Conservation (phyloP, 129 eudicot species). For the Centaurea solstitialis region DNA sequence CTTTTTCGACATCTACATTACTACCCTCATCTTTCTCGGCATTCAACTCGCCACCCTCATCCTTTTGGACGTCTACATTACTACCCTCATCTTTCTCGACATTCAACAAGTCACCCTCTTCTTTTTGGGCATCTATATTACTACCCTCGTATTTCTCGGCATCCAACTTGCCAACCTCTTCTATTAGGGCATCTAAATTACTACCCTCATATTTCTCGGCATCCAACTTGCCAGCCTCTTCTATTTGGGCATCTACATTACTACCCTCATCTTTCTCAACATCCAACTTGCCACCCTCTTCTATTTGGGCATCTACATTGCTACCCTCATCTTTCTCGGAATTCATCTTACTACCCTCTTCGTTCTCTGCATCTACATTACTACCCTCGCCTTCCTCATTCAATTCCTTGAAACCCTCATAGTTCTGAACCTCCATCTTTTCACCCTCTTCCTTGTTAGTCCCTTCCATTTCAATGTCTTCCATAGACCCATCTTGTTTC, state of each 20-base stretch:
- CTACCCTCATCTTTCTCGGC: neutral
- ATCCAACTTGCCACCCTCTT: neutral
- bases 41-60: neutral
- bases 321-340: neutral
- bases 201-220: neutral
- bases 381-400: neutral
- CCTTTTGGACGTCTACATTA: neutral
- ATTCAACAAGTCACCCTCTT: neutral
- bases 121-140: neutral
- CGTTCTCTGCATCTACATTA: neutral
- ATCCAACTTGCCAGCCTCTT: neutral
- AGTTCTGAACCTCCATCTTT: slow-evolving; percentile 14
- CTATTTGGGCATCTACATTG: neutral
- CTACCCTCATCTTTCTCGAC: neutral
- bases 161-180: neutral
- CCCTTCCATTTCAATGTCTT: neutral
- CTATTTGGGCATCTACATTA: neutral
- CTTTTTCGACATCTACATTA: slow-evolving; percentile 2
- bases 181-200: slow-evolving; percentile 1
- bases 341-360: neutral
- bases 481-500: neutral
- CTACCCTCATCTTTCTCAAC: neutral
- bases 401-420: slow-evolving; percentile 19
- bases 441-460: slow-evolving; percentile 2
- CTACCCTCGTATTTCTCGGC: neutral